Percentiles rank a stretch among this genome's conserved stretches.
Evolutionary conservation across 768 basidiomycete genomes (phyloP).

Genomic region (Lentinula sp.): DNA sequence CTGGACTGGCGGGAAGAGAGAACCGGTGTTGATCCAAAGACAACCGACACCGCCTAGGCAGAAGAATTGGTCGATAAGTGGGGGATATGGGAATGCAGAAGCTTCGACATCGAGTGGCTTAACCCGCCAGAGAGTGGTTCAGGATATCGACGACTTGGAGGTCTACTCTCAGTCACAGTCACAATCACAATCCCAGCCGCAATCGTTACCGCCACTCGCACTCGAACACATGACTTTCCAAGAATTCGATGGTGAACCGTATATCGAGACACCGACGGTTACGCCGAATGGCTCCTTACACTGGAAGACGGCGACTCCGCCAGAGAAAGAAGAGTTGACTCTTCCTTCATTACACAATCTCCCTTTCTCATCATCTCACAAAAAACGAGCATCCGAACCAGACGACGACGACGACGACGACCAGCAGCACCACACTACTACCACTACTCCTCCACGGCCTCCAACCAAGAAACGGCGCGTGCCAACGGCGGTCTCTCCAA

Average conservation of each 20-base stretch:
- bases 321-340: too few species aligned
- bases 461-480: too few species aligned
- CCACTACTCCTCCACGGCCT: too few species aligned
- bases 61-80: background rate
- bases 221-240: conserved; percentile 31
- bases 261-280: conserved; percentile 44
- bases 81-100: background rate
- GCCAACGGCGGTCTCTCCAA: too few species aligned
- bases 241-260: conserved; percentile 29
- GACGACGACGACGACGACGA: too few species aligned
- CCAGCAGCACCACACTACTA: too few species aligned
- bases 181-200: conserved; percentile 10
- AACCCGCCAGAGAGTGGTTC: background rate
- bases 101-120: background rate
- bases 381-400: too few species aligned
- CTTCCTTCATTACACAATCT: background rate
- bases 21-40: conserved; percentile 34
- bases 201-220: conserved; percentile 19
- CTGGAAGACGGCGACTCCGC: background rate
- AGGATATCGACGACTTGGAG: conserved; percentile 8
- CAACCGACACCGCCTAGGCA: conserved; percentile 1
- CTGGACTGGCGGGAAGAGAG: too few species aligned
- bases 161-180: background rate
- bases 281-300: conserved; percentile 39
- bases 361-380: too few species aligned